Evolutionary conservation across 2,329 filamentous ascomycete species (phyloP), one percentile per base, ranked within the genome.

Genomic region (Sarocladium strictum): DNA sequence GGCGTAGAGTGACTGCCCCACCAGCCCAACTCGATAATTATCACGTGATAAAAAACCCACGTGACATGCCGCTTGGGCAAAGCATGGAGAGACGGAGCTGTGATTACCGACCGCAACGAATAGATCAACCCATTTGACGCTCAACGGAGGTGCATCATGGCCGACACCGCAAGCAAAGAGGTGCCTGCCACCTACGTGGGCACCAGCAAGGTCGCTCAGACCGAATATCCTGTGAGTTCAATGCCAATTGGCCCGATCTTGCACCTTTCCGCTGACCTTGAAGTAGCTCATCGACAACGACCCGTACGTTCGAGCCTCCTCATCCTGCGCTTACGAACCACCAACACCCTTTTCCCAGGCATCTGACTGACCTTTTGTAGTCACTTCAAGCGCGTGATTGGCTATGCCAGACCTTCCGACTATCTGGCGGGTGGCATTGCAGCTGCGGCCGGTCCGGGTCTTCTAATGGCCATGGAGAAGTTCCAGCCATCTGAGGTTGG

Each of bases 211-310:
- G 80, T 84, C 68, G 76, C 91, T 64, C 79, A 86, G 69, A 89
- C 89, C 64, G 86, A 94, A 58, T 97, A 89, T 71, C 93, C 93
- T 56, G 94, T 97, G 77, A 67, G 89, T 77, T 54, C 11, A 35
- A 38, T 26, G 54, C 32, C 37, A 54, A 60, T 52, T 23, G 38
- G 55, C 26, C 53, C 6, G 47, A 15, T 59, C 53, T 57, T 59
- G 60, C 59, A 27, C 47, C 37, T 54, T 57, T 61, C 60, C 56
- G 60, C 57, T 62, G 60, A 64, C 55, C 47, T 57, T 56, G 59
- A 66, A 67, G 62, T 75, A 99, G 94, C 88, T 97, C 76, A 97
- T 99, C 74, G 94, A 99, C 79, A 95, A 90, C 77, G 94, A 99
- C 75, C 94, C 94, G 92, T 97, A 92, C 56, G 70, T 71, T 17